Conservation (phyloP, 2,329 filamentous ascomycete genomes). For the Cladosporium sp. region DNA sequence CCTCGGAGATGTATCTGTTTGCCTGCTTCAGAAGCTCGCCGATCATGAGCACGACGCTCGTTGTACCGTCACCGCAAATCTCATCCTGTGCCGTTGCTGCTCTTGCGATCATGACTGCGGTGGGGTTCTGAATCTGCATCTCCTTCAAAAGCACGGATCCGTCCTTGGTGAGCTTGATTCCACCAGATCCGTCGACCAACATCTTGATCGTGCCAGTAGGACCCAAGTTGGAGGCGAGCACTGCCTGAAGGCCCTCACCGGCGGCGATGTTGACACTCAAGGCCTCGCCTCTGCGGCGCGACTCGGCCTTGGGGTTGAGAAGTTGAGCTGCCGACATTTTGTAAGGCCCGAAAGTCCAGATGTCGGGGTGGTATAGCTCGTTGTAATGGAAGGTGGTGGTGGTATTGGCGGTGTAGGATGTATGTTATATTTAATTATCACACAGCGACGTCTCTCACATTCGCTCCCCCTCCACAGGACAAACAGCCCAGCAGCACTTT, state of each 20-base stretch:
- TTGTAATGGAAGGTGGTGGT: no score
- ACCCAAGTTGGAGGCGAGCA: conserved; percentile 93
- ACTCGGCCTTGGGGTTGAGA: conserved; percentile 98
- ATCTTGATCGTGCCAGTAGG: conserved; percentile 96
- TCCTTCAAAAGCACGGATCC: conserved; percentile 77
- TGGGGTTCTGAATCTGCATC: conserved; percentile 97
- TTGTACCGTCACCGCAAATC: conserved; percentile 96
- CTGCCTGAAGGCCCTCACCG: conserved; percentile 72
- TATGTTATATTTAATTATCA: no score
- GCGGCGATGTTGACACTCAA: conserved; percentile 94
- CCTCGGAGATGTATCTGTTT: conserved; percentile 91
- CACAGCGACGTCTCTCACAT: no score
- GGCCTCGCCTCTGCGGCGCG: conserved; percentile 94
- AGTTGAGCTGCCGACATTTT: conserved; percentile 95
- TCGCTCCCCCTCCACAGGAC: not conserved
- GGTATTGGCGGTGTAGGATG: not conserved
- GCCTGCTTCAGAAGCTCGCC: conserved; percentile 98
- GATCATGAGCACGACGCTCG: conserved; percentile 89
- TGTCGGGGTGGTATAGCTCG: conserved; percentile 3
- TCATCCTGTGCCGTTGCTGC: conserved; percentile 97
- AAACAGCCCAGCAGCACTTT: not conserved
- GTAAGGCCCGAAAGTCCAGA: conserved; percentile 1
- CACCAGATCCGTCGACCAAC: conserved; percentile 63
- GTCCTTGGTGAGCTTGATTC: conserved; percentile 98
- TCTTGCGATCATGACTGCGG: conserved; percentile 74